Base-by-base conservation (phyloP, 2,329 filamentous ascomycete genomes). In the Leptosphaerulina australis region DNA sequence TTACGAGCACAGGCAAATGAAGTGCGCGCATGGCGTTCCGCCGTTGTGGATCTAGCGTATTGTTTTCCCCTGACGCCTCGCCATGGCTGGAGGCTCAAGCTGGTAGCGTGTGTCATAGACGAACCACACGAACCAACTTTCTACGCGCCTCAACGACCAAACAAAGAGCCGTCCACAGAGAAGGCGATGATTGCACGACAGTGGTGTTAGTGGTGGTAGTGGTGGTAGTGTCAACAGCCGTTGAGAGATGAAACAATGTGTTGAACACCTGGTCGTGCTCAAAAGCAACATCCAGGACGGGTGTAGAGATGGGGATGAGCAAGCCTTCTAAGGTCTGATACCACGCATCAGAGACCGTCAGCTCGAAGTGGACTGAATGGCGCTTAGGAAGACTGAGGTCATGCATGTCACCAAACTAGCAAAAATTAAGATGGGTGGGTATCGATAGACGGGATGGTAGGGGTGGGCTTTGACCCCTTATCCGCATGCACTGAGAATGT, bases 361-460 rank as follows among this genome's bases (percentile, higher is more conserved):
- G 53, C 60, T 62, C 47, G 60, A 69, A 64, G 52, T 22, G 58
- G 64, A 48, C 40, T 59, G 49, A 62, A 58, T 49, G 56, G 64
- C 56, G 62, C 51, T 52, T 55, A 52, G 47, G 47, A 50, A 44
- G 47, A 45, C 53, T 64, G 57, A 67, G 60, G 63, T 67, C 59
- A 66, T 70, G 66, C 67, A 70, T 60, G 56, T 53, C 46, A 58
- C 55, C 61, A 59, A 63, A 68, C 66, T 67, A 65, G 63, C 60
- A 60, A 58, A 66, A 64, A 67, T 70, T 67, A 64, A 56, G 54
- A 58, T 62, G 62, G 62, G 64, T 65, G 60, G 61, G 59, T 62
- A 59, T 60, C 64, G 64, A 68, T 70, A 68, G 60, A 58, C 60
- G 63, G 62, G 47, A 55, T 43, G 58, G 54, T 57, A 55, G 58